Evolutionary conservation across 1,284 basidiomycete genomes (phyloP), one percentile per base, ranked within the genome.

Genomic region (Mrakiaceae sp.): DNA sequence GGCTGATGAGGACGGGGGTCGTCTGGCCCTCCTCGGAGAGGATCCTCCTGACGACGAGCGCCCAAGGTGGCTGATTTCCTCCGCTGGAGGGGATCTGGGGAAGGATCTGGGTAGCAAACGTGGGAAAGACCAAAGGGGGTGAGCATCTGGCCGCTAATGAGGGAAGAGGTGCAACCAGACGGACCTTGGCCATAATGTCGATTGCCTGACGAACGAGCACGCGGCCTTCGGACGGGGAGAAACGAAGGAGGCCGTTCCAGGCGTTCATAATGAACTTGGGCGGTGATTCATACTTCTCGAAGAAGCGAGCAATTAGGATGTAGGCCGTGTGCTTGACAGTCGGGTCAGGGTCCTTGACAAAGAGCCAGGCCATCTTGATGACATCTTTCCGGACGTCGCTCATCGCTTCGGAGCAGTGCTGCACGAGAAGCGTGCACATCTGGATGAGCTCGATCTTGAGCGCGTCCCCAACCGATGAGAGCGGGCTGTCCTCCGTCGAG

Each of bases 251-350:
- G 9, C 90, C 93, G 14, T 86, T 86, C 90, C 94, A 98, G 43
- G 95, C 90, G n/a, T 90, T 84, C 55, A 94, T 80, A 58, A 97
- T 86, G 74, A 99, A 96, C 77, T 98, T 98, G 69, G 85, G 82
- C 0, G 96, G 95, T 4, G 87, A 90, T 57, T 91, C 90, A 74
- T 90, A 96, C 2, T 84, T 86, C 49, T 87, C 87, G 73, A 97
- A 92, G 81, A 98, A 98, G 58, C 88, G 85, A n/a, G 95, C 91
- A 47, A 91, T 88, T 16, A 98, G 83, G 44, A 97, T 83, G 73
- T 95, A 95, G 0, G 93, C 90, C 40, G 90, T 90, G 73, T 98
- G 92, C 76, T 94, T 96, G 71, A 98, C 91, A 5, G 94, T 86
- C 3, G 87, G 83, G 73, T 97, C 94, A 56, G 94, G 90, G 63